Evolutionary conservation across 352 stramenopile species (phyloP).

Genomic region (Thalassiosira livingstoniorum): DNA sequence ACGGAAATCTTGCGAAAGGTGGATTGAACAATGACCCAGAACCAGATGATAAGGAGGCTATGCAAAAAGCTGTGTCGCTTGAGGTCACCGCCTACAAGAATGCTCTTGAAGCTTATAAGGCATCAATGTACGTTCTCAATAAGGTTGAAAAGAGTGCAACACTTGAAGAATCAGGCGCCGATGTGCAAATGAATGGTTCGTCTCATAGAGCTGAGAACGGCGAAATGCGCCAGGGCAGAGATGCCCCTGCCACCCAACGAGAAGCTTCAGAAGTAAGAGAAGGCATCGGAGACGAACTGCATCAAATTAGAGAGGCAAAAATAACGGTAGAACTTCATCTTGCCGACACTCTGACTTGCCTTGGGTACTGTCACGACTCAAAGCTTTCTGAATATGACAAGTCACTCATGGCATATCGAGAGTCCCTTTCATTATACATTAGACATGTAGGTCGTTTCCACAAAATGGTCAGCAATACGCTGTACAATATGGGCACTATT

Average conservation of each 20-base stretch:
- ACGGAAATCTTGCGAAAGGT: neutral
- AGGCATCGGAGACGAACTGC: constrained; percentile 40
- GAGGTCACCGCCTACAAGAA: constrained; percentile 65
- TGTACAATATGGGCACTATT: constrained; percentile 74
- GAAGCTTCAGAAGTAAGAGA: constrained; percentile 26
- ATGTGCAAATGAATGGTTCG: too few relatives aligned
- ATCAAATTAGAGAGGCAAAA: constrained; percentile 68
- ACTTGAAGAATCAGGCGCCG: neutral
- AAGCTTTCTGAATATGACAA: constrained; percentile 65
- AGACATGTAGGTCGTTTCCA: constrained; percentile 67
- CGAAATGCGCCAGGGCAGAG: constrained; percentile 28
- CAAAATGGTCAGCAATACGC: constrained; percentile 65
- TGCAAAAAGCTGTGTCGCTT: constrained; percentile 33
- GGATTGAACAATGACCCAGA: neutral
- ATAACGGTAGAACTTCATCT: constrained; percentile 73
- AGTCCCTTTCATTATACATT: constrained; percentile 75
- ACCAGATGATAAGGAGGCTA: neutral
- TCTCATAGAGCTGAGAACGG: constrained; percentile 4
- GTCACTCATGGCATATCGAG: constrained; percentile 67
- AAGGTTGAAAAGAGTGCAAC: constrained; percentile 39
- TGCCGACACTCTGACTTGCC: constrained; percentile 67
- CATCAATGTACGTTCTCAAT: constrained; percentile 58
- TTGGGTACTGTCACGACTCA: constrained; percentile 72
- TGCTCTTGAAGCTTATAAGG: constrained; percentile 65
- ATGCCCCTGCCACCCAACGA: constrained; percentile 23